Percentiles rank a stretch among this genome's conserved stretches.
Evolutionary conservation across 257 asterid species (phyloP).

Genomic region (Scutellaria baicalensis): DNA sequence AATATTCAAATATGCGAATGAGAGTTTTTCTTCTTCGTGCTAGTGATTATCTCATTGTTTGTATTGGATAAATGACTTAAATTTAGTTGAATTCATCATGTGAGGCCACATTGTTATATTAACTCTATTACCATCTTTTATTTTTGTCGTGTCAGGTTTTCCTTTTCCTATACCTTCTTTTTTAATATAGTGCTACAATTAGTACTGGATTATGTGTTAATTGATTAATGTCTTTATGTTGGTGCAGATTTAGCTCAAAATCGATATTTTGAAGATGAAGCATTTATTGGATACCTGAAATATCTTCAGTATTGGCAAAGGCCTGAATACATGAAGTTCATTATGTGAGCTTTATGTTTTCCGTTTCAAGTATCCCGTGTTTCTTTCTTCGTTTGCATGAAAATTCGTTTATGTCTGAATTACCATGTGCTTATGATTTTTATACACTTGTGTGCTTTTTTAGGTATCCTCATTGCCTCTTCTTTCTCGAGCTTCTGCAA

Average conservation of each 20-base stretch:
- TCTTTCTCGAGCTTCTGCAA: slow-evolving; percentile 88
- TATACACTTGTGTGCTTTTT: not conserved
- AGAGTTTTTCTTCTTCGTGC: not conserved
- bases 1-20: not conserved
- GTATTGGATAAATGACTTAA: not conserved
- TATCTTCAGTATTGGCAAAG: slow-evolving; percentile 97
- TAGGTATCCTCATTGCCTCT: slow-evolving; percentile 96
- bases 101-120: not conserved
- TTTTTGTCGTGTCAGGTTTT: not conserved
- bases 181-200: not conserved
- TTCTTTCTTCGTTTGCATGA: not conserved
- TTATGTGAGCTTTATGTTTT: slow-evolving; percentile 42
- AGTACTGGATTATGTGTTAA: not conserved
- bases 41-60: not conserved
- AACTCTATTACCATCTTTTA: not conserved
- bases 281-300: slow-evolving; percentile 82
- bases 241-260: slow-evolving; percentile 92
- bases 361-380: not conserved
- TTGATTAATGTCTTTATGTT: slow-evolving; percentile 12
- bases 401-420: not conserved
- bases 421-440: not conserved
- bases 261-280: slow-evolving; percentile 89
- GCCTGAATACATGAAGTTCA: slow-evolving; percentile 78
- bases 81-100: not conserved
- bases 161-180: not conserved